Conservation (phyloP, 257 asterid genomes). For the Gentiana straminea region DNA sequence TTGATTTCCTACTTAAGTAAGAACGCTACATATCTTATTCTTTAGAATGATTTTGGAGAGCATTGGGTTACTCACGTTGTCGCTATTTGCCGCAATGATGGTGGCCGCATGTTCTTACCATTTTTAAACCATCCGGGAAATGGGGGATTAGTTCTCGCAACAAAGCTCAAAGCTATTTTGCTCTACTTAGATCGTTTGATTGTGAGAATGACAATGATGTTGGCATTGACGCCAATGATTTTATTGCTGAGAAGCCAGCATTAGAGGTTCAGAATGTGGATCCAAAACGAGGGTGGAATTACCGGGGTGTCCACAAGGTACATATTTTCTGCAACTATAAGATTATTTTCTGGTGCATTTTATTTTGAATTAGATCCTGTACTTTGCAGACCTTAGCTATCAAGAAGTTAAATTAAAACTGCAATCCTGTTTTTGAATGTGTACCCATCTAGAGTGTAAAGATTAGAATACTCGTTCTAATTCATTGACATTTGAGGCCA, state of each 20-base stretch:
- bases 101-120: too few species aligned
- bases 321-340: background rate
- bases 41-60: too few species aligned
- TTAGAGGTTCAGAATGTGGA: constrained; percentile 72
- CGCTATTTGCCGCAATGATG: too few species aligned
- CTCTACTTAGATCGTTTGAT: constrained; percentile 40
- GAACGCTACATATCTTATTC: too few species aligned
- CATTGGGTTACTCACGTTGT: too few species aligned
- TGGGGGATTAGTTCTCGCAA: constrained; percentile 34
- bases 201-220: constrained; percentile 14
- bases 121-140: too few species aligned
- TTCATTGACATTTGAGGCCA: too few species aligned
- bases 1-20: too few species aligned
- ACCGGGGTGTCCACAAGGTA: constrained; percentile 93
- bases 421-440: background rate
- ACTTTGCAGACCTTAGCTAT: background rate
- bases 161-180: constrained; percentile 35
- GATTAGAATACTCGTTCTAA: too few species aligned
- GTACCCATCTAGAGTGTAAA: too few species aligned
- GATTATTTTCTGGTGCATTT: too few species aligned
- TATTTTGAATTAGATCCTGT: too few species aligned
- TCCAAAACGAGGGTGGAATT: constrained; percentile 89
- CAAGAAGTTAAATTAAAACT: background rate
- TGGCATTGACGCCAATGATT: constrained; percentile 44
- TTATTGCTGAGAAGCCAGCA: constrained; percentile 49